Base-by-base conservation (phyloP, 2,329 filamentous ascomycete species). In the Aspergillaceae sp. region DNA sequence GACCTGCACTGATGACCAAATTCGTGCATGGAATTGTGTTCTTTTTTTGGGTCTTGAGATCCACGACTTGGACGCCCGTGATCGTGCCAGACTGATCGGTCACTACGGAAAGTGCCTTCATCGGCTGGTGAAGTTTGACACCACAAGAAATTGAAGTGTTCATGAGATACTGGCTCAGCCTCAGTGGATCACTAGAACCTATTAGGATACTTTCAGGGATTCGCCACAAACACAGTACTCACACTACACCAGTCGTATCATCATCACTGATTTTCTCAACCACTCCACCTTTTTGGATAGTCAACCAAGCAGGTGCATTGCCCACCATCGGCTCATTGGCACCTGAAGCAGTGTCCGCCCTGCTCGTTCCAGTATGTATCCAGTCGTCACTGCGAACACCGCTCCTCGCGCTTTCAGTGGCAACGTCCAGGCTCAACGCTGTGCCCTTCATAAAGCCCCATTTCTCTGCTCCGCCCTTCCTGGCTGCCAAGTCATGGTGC, bases 1-100 rank as follows among this genome's bases (percentile, higher is more conserved):
- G 77, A 3, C 86, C 86, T 0, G 84, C 77, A 0, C 83, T 69
- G 49, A 91, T 74, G 10, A 90, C 68, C 27, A 91, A 61, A 7
- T 78, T 76, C 0, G 76, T 78, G 57, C 84, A 87, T 0, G 81
- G 74, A 2, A 90, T 47, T 0, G 30, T 57, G 5, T 47, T 56
- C 40, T 58, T 53, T 2, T 46, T 45, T 5, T 58, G 51, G 2
- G 60, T 56, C 27, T 46, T 56, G 2, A 67, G 65, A 46, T 73
- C 68, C 7, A 70, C 56, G 3, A 85, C 69, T 28, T 70, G 66
- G 9, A 86, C 63, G 30, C 71, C 73, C 2, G 72, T 72, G 42
- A 86, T 60, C 43, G 73, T 62, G 33, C 73, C 74, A 1, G 70
- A 49, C 7, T 66, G 57, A 47, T 84, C 77, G 6, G 68, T 74